phyloP scores from a whole-genome alignment of 177 flowering plant genomes.

The Telopea speciosissima region DNA sequence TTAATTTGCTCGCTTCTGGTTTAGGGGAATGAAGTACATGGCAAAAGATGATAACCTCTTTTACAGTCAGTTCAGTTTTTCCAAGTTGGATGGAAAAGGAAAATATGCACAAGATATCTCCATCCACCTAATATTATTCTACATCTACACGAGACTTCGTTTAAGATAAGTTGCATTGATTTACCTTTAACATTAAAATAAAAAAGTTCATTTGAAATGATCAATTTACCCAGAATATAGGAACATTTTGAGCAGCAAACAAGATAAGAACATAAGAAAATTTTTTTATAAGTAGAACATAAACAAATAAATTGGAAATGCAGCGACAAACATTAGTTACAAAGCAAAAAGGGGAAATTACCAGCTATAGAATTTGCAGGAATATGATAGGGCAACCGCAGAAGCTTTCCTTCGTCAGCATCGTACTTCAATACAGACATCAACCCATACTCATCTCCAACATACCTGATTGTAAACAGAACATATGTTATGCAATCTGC shows the following conservation, averaged over 20 bases:
- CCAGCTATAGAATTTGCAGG: constrained; percentile 43
- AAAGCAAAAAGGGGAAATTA: constrained; percentile 15
- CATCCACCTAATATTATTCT: background rate
- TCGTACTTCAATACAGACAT: constrained; percentile 62
- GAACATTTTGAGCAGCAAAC: background rate
- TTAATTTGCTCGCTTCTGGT: background rate
- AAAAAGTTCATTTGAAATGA: background rate
- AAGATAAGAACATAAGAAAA: background rate
- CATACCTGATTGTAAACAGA: constrained; percentile 40
- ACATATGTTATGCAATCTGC: constrained; percentile 6
- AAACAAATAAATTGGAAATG: background rate
- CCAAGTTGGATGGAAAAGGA: background rate
- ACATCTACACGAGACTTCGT: background rate
- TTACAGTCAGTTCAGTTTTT: background rate
- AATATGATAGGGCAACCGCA: constrained; percentile 54
- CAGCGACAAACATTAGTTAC: background rate
- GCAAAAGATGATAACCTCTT: background rate
- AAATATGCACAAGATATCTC: background rate
- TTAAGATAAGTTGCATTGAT: background rate
- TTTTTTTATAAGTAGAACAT: no score
- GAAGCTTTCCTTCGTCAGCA: constrained; percentile 43
- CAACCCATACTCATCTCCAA: constrained; percentile 77
- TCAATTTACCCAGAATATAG: background rate
- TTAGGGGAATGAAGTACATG: background rate
- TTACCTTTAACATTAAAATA: background rate